Evolutionary conservation across 108 stramenopile species (phyloP).

Genomic region (Cyclostephanos tholiformis): DNA sequence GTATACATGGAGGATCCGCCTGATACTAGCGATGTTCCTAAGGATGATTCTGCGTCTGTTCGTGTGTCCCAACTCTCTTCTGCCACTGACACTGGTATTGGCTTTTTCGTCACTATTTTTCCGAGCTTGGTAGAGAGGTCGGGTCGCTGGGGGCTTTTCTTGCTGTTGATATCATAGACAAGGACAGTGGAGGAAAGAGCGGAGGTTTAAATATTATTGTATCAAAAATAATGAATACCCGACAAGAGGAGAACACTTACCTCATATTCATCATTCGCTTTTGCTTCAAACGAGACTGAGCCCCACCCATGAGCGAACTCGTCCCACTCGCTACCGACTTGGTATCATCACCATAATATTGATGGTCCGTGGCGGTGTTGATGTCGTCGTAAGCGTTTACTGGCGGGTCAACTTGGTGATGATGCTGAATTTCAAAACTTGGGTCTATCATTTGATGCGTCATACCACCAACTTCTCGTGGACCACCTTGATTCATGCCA

Average conservation of each 20-base stretch:
- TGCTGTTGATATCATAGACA: conserved; percentile 4
- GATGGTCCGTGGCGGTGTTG: not conserved
- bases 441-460: conserved; percentile 24
- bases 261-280: conserved; percentile 51
- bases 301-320: conserved; percentile 49
- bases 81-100: not conserved
- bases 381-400: conserved; percentile 8
- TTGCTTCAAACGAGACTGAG: conserved; percentile 56
- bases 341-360: conserved; percentile 6
- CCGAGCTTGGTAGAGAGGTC: conserved; percentile 22
- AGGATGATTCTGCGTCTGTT: conserved; percentile 52
- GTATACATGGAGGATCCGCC: conserved; percentile 62
- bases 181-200: not conserved
- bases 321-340: conserved; percentile 29
- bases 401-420: conserved; percentile 15
- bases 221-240: not conserved
- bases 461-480: conserved; percentile 5
- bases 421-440: conserved; percentile 4
- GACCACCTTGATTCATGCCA: conserved; percentile 6
- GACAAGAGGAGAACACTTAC: conserved; percentile 28
- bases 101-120: not conserved
- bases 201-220: too few relatives aligned
- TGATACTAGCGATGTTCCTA: conserved; percentile 61
- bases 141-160: conserved; percentile 15
- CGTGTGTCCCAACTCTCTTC: conserved; percentile 38